Evolutionary conservation across 257 asterid genomes (phyloP).

Genomic region (Solanum corneliomulleri): DNA sequence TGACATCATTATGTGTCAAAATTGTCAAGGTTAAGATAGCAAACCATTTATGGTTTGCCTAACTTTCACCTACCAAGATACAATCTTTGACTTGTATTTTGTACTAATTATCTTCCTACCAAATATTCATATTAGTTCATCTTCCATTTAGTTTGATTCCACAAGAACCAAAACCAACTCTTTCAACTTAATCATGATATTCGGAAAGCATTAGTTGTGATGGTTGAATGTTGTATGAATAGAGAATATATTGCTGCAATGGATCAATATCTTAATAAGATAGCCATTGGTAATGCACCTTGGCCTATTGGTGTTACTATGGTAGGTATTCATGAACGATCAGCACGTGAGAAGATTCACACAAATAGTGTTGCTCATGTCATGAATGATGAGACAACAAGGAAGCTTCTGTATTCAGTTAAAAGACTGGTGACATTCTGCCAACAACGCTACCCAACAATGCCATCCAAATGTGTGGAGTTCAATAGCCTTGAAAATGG

Average conservation of each 20-base stretch:
- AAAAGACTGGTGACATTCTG: slow-evolving; percentile 85
- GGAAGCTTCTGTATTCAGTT: slow-evolving; percentile 67
- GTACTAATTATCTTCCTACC: no score
- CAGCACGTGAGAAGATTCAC: slow-evolving; percentile 91
- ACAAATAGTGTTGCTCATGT: slow-evolving; percentile 87
- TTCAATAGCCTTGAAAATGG: no score
- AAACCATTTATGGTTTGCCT: no score
- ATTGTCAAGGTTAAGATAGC: no score
- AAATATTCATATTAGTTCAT: no score
- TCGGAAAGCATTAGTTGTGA: slow-evolving; percentile 48
- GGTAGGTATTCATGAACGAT: slow-evolving; percentile 98
- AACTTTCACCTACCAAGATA: no score
- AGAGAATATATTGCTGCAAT: slow-evolving; percentile 86
- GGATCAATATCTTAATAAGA: slow-evolving; percentile 62
- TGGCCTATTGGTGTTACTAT: slow-evolving; percentile 99
- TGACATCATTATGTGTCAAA: no score
- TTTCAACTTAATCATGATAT: slow-evolving; percentile 80
- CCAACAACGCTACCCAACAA: slow-evolving; percentile 67
- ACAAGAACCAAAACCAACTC: no score
- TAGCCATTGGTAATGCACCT: slow-evolving; percentile 91
- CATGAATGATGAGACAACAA: slow-evolving; percentile 95
- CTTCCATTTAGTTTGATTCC: no score
- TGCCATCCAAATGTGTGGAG: slow-evolving; percentile 93
- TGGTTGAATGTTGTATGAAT: slow-evolving; percentile 62
- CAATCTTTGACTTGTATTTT: no score